Base-by-base conservation (phyloP, 2,329 filamentous ascomycete species). In the Alternaria sp. region DNA sequence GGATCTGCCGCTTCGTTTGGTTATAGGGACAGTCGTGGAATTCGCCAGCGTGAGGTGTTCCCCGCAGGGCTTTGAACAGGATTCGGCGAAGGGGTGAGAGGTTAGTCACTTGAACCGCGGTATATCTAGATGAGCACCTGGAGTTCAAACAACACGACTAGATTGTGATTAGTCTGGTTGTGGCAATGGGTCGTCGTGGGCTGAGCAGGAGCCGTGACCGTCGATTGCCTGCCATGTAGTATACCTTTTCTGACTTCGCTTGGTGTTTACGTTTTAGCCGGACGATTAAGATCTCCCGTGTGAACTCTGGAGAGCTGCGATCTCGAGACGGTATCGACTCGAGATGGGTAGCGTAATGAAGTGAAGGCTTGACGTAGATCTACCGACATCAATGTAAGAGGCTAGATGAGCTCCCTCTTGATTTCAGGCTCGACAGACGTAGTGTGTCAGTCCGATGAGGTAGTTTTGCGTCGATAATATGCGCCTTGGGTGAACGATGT, bases 241-340 rank as follows among this genome's bases (percentile, higher is more conserved):
- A 74, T 79, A 79, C 76, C 76, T 79, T 79, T 79, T 69, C 53
- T 48, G 40, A 54, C 40, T 54, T 38, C 54, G 60, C 57, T 64
- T 22, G 54, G 18, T 62, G 62, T 64, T 62, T 76, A 77, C 34
- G 71, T 72, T 80, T 84, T 78, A 68, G 81, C 79, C 46, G 81
- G 82, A 68, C 81, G 80, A 48, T 78, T 83, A 65, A 75, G 79
- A 76, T 85, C 84, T 70, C 84, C 84, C 71, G 84, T 86, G 80
- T 86, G 85, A 46, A 82, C 81, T 81, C 81, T 84, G 63, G 84
- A 86, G 40, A 86, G 78, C 74, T 86, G 84, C 63, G 84, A 81
- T 83, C 84, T 85, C 79, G 84, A 85, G 74, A 86, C 82, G 60
- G 83, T 82, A 76, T 82, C 80, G 79, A 85, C 82, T 81, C 85